phyloP scores from a whole-genome alignment of 2,329 filamentous ascomycete genomes.

The Apiospora kogelbergensis region DNA sequence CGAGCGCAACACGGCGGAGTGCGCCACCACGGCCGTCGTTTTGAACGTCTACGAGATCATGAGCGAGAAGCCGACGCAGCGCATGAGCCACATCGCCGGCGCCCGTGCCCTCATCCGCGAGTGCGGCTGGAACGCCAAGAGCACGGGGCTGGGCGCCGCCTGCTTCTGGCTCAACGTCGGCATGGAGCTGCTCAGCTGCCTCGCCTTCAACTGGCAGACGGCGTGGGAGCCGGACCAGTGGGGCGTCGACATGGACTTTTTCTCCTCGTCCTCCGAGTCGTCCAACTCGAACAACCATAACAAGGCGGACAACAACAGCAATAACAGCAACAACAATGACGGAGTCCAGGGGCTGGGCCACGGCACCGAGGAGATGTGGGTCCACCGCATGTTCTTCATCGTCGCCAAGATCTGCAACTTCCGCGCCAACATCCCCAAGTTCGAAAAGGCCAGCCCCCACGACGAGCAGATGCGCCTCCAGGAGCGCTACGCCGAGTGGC shows the following conservation, averaged over 20 bases:
- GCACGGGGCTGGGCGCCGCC: constrained; percentile 75
- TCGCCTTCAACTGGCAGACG: constrained; percentile 83
- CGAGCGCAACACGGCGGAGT: constrained; percentile 79
- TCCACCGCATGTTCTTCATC: constrained; percentile 85
- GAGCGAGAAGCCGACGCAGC: constrained; percentile 73
- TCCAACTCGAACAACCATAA: constrained; percentile 7
- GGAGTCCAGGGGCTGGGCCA: constrained; percentile 20
- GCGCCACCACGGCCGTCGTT: constrained; percentile 83
- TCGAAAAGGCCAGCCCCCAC: constrained; percentile 57
- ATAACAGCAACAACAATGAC: constrained; percentile 14
- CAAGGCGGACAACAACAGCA: constrained; percentile 11
- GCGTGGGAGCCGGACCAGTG: constrained; percentile 90
- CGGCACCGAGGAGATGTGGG: constrained; percentile 80
- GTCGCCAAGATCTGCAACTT: constrained; percentile 87
- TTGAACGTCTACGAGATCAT: constrained; percentile 93
- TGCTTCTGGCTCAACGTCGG: constrained; percentile 95
- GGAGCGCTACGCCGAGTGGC: constrained; percentile 73
- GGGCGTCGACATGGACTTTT: constrained; percentile 79
- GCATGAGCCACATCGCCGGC: constrained; percentile 88
- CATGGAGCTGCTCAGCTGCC: constrained; percentile 85
- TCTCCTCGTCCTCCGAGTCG: background rate
- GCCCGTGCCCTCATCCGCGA: constrained; percentile 85
- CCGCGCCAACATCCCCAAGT: constrained; percentile 65
- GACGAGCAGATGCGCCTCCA: constrained; percentile 65
- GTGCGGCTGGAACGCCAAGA: constrained; percentile 82